Evolutionary conservation across 176 grass and related monocot genomes (phyloP).

Genomic region (Sorghum bicolor): DNA sequence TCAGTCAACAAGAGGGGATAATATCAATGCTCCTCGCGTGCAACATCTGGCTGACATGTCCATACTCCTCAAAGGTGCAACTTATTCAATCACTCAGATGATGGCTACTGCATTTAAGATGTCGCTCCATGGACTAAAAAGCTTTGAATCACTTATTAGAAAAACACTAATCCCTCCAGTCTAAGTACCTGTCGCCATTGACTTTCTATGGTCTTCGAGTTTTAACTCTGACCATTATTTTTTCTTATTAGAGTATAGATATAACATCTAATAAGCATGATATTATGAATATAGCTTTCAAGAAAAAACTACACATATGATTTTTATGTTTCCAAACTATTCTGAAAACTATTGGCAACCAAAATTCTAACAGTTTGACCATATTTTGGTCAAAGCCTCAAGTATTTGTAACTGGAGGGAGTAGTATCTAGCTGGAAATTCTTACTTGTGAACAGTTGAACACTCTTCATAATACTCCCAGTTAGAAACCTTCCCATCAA

Average conservation of each 20-base stretch:
- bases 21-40: not conserved
- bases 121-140: not conserved
- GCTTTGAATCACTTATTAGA: not conserved
- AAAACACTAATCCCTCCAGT: not conserved
- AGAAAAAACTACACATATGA: not conserved
- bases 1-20: not conserved
- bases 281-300: not conserved
- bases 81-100: not conserved
- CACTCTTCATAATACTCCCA: not conserved
- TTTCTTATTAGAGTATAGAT: not conserved
- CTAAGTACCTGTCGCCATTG: not conserved
- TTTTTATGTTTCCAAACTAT: not conserved
- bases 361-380: not conserved
- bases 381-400: not conserved
- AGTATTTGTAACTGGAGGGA: not conserved
- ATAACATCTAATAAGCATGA: not conserved
- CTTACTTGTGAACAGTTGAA: not conserved
- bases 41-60: not conserved
- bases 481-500: slow-evolving; percentile 4
- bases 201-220: not conserved
- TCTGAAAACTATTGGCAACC: not conserved
- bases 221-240: not conserved
- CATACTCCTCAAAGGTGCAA: not conserved
- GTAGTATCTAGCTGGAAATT: slow-evolving; percentile 7
- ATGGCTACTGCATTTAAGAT: not conserved